Evolutionary conservation across 2,329 filamentous ascomycete species (phyloP), one percentile per base, ranked within the genome.

Genomic region (Penicillium frequentans): DNA sequence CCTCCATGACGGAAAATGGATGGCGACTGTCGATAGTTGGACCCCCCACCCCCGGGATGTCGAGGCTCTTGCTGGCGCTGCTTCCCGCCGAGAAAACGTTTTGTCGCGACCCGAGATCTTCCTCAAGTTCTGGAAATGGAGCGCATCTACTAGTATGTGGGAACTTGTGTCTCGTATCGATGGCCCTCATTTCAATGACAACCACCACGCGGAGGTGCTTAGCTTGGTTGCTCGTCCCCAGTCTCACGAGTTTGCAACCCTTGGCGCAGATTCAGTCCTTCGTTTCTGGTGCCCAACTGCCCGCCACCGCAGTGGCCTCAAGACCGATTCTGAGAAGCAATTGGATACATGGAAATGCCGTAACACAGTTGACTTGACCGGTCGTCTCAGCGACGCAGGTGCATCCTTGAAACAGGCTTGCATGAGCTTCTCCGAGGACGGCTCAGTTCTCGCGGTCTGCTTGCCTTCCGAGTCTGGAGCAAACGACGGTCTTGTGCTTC

Each of bases 1-100:
- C 64, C 93, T 90, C 44, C 79, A 83, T 49, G 89, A 98, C 69
- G 93, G 93, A 19, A 83, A 86, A 63, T 98, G 93, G 93, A 83
- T 99, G 56, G 93, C 90, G 5, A 97, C 91, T 1, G 84, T 96
- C 1, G 95, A 99, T 70, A 90, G 93, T 68, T 99, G 95, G 95
- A 82, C 84, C 51, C 92, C 92, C 1, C 86, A 90, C 10, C 76
- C 79, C 13, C 79, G 84, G 58, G 92, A 97, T 68, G 75, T 90
- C 14, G 82, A 84, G 39, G 82, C 82, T 55, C 73, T 90, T 27
- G 74, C 80, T 51, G 67, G 73, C 14, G 64, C 61, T 39, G 56
- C 73, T 42, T 74, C 70, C n/a, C 70, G 73, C 52, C 75, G 68
- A 59, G 59, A 81, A 79, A 60, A 82, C 2, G 43, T 52, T 26